Base-by-base conservation (phyloP, 306 rosid species). In the Adenanthera pavonina region DNA sequence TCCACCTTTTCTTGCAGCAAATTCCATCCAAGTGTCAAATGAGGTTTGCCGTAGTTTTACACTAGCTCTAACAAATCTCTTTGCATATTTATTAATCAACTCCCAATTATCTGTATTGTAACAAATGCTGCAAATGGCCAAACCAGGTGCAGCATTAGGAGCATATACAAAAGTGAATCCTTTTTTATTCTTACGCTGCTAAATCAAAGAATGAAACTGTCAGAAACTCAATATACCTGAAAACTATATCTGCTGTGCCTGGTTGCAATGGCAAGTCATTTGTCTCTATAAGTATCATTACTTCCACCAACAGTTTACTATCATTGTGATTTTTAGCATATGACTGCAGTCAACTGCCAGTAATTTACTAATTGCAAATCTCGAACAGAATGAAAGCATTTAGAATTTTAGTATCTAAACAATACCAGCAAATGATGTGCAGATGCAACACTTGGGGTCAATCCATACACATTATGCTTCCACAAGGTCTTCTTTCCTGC, bases 211-310 rank as follows among this genome's bases (percentile, higher is more conserved):
- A 73, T 17, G n/a, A 75, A 75, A 30, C 44, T 19, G 49, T 43
- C 79, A 77, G 16, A 77, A 69, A 12, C 60, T 62, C 67, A 84
- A 67, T 51, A 52, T 81, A 93, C 99, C 99, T 90, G 87, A 93
- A 93, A 81, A 95, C 90, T 60, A 93, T 93, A 89, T 95, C 99
- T 76, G 97, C 98, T 57, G 99, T 93, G 80, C 98, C 98, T 14
- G 99, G 89, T 83, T 95, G 99, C 91, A 92, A 77, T 36, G 93
- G 94, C 69, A 95, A 68, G 85, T 77, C 90, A 84, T 93, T 95
- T 81, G n/a, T 84, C 86, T 89, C 89, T 61, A 90, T 6, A 82
- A 93, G 98, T 82, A 82, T 80, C 99, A 93, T 89, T 79, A 92
- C 80, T 38, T 93, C 98, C 83, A 69, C 89, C 93, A 93, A 74